A percentile compares a stretch with the other conserved stretches of the same genome.
Evolutionary conservation across 805 yeast species (phyloP).

Genomic region (Saccharomycopsis vini): DNA sequence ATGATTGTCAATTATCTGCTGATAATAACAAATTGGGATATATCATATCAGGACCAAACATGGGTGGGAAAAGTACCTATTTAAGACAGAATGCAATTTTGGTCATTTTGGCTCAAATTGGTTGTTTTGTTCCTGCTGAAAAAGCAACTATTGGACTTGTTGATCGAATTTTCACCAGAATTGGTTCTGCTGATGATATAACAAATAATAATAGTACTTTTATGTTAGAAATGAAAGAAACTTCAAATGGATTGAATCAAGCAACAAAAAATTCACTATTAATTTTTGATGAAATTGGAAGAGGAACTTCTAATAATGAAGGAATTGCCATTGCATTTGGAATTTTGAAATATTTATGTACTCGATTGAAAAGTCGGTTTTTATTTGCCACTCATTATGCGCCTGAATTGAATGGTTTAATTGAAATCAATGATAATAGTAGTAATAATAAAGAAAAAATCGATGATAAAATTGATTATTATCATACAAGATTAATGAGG

Average conservation of each 20-base stretch:
- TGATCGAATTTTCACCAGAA: conserved; percentile 70
- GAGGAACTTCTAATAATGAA: conserved; percentile 81
- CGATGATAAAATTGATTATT: conserved; percentile 20
- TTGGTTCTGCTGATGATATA: conserved; percentile 80
- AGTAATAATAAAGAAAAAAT: conserved; percentile 23
- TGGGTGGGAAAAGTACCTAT: conserved; percentile 80
- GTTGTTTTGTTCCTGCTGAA: conserved; percentile 63
- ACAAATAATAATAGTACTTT: conserved; percentile 77
- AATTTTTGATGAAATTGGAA: conserved; percentile 79
- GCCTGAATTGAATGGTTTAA: conserved; percentile 37
- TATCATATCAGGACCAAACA: conserved; percentile 83
- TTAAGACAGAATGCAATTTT: conserved; percentile 65
- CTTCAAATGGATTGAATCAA: conserved; percentile 55
- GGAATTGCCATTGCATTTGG: conserved; percentile 84
- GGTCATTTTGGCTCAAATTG: conserved; percentile 63
- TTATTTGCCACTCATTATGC: conserved; percentile 91
- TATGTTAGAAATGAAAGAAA: conserved; percentile 88
- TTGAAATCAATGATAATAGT: conserved; percentile 25
- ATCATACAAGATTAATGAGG: conserved; percentile 13
- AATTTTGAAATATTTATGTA: conserved; percentile 46
- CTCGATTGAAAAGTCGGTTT: conserved; percentile 53
- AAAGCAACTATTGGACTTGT: conserved; percentile 60
- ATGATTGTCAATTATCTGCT: conserved; percentile 26
- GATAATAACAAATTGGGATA: conserved; percentile 30
- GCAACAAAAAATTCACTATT: conserved; percentile 65